Base-by-base conservation (phyloP, 768 basidiomycete species). In the Boletus tomentosulus region DNA sequence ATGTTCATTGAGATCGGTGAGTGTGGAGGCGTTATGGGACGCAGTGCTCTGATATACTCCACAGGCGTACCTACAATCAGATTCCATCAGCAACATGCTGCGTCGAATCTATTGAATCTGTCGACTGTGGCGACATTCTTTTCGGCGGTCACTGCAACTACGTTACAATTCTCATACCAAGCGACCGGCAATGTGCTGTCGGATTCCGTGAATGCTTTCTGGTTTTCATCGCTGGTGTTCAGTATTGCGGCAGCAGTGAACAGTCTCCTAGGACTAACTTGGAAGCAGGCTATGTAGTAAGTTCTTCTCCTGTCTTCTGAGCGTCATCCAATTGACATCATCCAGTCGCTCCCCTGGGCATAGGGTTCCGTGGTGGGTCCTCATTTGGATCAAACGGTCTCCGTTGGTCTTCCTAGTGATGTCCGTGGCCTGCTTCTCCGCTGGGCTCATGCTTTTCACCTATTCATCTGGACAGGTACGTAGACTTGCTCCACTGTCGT, bases 351-450 rank as follows among this genome's bases (percentile, higher is more conserved):
- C 80, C 6, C 79, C 79, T 50, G 77, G 78, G 50, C 75, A 80
- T 58, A 75, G 78, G 56, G 79, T 81, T 47, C 79, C 79, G 9
- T 80, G 79, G 78, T 80, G 79, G 79, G 78, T 81, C 24, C 66
- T 79, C 39, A 90, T 91, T 60, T 92, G 87, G 89, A 91, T 91
- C 73, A 91, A 90, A 65, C 76, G 88, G 34, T 88, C 87, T 6
- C 89, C 89, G 13, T 76, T 92, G 33, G 86, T 90, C 57, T 89
- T 91, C 73, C 80, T 91, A 44, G 88, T 91, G 55, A 76, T 91
- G 66, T 89, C 89, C 50, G 88, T 91, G 43, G 86, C 87, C 38
- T 87, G 85, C 69, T 92, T 92, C 70, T 90, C 86, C 1, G 77
- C 87, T 39, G 89, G 89, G 13, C 76, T 91, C 16, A 84, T 86